A percentile compares a stretch with the other conserved stretches of the same genome.
phyloP scores from a whole-genome alignment of 306 rosid species.

The Sesbania bispinosa region DNA sequence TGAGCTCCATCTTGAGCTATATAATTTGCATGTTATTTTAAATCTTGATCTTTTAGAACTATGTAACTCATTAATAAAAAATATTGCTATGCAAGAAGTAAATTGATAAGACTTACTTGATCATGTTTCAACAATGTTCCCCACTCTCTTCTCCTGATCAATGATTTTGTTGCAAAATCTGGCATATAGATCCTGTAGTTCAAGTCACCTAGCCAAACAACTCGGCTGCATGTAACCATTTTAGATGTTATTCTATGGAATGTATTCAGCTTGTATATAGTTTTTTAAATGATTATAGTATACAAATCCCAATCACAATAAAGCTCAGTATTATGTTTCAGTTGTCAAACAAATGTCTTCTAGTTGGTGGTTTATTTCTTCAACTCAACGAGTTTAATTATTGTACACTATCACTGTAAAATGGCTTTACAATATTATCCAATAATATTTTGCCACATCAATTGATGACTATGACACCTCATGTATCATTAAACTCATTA shows the following conservation, averaged over 20 bases:
- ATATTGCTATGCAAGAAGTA: neutral
- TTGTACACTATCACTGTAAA: too few species aligned
- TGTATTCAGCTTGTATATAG: neutral
- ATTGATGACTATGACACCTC: too few species aligned
- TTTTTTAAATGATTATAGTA: neutral
- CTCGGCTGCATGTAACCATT: conserved; percentile 49
- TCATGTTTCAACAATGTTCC: conserved; percentile 54
- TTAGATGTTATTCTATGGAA: conserved; percentile 3
- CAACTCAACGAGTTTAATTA: too few species aligned
- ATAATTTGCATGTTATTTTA: conserved; percentile 29
- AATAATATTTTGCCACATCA: too few species aligned
- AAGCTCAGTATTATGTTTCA: too few species aligned
- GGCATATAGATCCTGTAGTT: conserved; percentile 70
- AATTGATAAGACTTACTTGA: conserved; percentile 47
- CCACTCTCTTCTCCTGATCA: conserved; percentile 63
- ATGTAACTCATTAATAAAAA: neutral
- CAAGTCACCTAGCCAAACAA: conserved; percentile 82
- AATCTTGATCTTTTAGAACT: neutral
- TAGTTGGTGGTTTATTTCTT: neutral
- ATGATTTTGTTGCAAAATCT: conserved; percentile 45
- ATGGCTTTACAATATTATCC: too few species aligned
- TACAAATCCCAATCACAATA: neutral
- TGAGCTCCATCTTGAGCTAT: conserved; percentile 69
- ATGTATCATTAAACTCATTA: too few species aligned
- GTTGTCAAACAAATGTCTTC: neutral